Evolutionary conservation across 495 filamentous ascomycete genomes (phyloP).

Genomic region (Aspergillus haitiensis): DNA sequence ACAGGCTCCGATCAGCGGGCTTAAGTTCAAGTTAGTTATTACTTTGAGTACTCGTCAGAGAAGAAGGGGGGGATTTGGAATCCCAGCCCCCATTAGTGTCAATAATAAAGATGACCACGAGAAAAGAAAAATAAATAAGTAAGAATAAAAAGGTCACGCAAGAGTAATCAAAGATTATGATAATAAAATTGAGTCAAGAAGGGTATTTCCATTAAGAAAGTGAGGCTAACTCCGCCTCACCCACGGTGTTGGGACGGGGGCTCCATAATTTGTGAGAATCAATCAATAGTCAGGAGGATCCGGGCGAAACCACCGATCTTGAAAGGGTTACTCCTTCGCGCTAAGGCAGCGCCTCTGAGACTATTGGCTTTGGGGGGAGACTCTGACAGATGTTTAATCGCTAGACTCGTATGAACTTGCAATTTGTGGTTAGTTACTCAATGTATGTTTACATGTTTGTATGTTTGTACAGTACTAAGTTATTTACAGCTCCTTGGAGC

Average conservation of each 20-base stretch:
- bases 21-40: background rate
- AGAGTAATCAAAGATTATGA: background rate
- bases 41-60: background rate
- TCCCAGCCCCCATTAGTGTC: background rate
- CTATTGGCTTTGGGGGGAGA: background rate
- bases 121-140: background rate
- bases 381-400: background rate
- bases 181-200: background rate
- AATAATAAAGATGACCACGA: background rate
- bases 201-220: background rate
- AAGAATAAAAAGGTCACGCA: background rate
- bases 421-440: too few relatives aligned
- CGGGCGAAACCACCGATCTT: background rate
- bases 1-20: background rate
- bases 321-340: background rate
- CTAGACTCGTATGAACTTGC: too few relatives aligned
- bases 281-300: slow-evolving; percentile 1
- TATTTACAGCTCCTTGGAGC: too few relatives aligned
- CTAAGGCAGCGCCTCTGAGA: background rate
- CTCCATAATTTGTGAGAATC: slow-evolving; percentile 3
- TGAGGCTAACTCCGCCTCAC: slow-evolving; percentile 10
- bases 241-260: background rate
- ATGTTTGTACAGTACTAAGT: too few relatives aligned
- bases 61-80: background rate
- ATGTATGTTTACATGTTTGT: too few relatives aligned